These are phyloP conservation scores for Polytrichum commune DNA, from an alignment of 225 moss, liverwort and hornwort genomes.

Conservation along the genomic window DNA sequence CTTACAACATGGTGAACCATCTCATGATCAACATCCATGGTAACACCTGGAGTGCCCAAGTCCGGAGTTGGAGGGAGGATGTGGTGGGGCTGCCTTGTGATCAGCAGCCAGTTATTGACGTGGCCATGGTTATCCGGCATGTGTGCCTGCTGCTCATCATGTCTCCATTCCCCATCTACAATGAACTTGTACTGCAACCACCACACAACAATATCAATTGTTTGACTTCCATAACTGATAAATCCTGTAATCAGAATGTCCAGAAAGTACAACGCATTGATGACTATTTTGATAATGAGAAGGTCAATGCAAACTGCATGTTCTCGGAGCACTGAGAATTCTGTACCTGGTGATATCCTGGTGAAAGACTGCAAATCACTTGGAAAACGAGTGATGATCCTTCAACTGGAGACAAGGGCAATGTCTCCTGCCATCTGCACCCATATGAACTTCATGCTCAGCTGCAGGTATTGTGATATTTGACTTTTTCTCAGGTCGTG, in stretches of 20 bases:
- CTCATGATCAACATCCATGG: conserved; percentile 94
- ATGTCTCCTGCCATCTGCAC: conserved; percentile 92
- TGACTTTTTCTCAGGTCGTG: neutral
- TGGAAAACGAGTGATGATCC: conserved; percentile 90
- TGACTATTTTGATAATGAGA: neutral
- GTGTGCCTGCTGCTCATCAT: conserved; percentile 80
- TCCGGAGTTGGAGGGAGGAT: conserved; percentile 51
- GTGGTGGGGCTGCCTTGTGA: conserved; percentile 61
- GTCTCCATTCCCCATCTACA: conserved; percentile 96
- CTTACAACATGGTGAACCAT: conserved; percentile 67
- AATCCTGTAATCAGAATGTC: neutral
- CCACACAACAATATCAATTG: conserved; percentile 5
- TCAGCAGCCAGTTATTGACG: conserved; percentile 89
- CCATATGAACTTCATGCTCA: conserved; percentile 18
- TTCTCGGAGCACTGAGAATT: neutral
- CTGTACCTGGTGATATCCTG: conserved; percentile 90
- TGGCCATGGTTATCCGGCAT: conserved; percentile 86
- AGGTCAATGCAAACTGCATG: neutral
- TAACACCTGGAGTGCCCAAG: conserved; percentile 53
- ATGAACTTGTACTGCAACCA: conserved; percentile 91
- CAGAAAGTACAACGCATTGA: no score
- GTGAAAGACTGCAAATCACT: conserved; percentile 90
- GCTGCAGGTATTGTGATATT: conserved; percentile 3
- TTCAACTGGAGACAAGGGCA: conserved; percentile 93
- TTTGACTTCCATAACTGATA: neutral